Evolutionary conservation across 169 alveolate species (phyloP).

Genomic region (Cryptosporidium bovis): DNA sequence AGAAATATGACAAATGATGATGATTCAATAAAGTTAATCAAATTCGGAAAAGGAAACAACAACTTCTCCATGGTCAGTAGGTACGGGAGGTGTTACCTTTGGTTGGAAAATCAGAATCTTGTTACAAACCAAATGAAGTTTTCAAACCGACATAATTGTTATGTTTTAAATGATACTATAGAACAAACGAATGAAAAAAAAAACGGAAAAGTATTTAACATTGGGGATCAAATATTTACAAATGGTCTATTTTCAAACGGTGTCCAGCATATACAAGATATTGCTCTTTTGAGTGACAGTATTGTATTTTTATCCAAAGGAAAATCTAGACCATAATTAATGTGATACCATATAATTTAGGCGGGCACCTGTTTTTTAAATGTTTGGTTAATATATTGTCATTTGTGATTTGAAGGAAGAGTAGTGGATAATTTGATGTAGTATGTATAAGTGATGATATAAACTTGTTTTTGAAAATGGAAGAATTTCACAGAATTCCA

Average conservation of each 20-base stretch:
- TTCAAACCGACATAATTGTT: slow-evolving; percentile 28
- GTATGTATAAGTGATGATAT: not conserved
- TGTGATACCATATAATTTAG: not conserved
- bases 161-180: not conserved
- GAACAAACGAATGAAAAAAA: not conserved
- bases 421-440: not conserved
- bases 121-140: slow-evolving; percentile 36
- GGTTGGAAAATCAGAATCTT: slow-evolving; percentile 33
- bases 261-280: not conserved
- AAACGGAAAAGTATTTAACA: not conserved
- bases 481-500: slow-evolving; percentile 64
- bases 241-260: too few species aligned
- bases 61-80: slow-evolving; percentile 41
- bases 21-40: slow-evolving; percentile 22
- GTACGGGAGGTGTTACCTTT: slow-evolving; percentile 47
- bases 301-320: slow-evolving; percentile 24
- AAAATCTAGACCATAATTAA: not conserved
- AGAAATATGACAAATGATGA: slow-evolving; percentile 46
- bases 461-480: slow-evolving; percentile 2
- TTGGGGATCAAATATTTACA: too few species aligned
- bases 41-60: slow-evolving; percentile 66
- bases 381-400: not conserved
- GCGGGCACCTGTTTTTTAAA: not conserved
- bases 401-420: not conserved
- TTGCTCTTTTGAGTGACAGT: slow-evolving; percentile 38